A percentile compares a stretch with the other conserved stretches of the same genome.
phyloP scores from a whole-genome alignment of 2,329 filamentous ascomycete species.

The Apiospora kogelbergensis region DNA sequence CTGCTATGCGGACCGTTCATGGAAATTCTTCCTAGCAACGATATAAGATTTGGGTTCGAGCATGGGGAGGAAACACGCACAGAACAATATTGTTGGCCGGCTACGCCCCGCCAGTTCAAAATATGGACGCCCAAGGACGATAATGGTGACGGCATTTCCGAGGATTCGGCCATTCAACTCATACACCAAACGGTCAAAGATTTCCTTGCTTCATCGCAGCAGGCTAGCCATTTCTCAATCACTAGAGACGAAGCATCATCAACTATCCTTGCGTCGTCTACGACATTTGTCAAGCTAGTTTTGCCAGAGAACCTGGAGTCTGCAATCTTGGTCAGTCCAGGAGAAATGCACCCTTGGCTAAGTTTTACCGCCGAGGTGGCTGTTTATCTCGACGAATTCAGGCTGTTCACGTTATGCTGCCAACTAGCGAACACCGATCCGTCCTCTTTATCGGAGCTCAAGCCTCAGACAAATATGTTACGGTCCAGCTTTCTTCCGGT shows the following conservation, averaged over 20 bases:
- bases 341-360: neutral
- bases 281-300: neutral
- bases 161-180: neutral
- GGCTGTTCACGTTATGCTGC: neutral
- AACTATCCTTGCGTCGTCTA: no score
- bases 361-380: neutral
- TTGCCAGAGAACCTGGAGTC: neutral
- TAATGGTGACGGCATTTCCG: neutral
- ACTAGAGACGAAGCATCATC: neutral
- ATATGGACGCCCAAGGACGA: no score
- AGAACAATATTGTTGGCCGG: no score
- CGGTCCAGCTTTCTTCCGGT: neutral
- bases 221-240: neutral
- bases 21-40: no score
- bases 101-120: no score
- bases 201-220: neutral
- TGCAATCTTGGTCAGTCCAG: no score
- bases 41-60: no score
- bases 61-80: no score
- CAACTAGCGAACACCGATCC: neutral
- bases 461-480: neutral
- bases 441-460: neutral
- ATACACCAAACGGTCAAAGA: neutral
- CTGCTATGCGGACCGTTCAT: no score
- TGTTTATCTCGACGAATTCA: neutral